Conservation (phyloP, 2,329 filamentous ascomycete species). For the Chaetomium sp. region DNA sequence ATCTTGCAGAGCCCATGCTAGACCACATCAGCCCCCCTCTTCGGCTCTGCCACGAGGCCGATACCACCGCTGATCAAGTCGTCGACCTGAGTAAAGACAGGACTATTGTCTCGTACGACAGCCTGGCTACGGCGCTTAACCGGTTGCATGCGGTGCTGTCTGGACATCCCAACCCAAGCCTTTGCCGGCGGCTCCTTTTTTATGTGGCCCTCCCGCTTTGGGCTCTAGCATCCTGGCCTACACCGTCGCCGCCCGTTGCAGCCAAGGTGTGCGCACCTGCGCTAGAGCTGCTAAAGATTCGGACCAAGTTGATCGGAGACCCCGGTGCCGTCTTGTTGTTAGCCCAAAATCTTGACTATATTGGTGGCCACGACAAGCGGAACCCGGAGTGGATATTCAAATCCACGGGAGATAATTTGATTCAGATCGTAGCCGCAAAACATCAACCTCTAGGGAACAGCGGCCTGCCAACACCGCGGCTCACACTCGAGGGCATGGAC, state of each 20-base stretch:
- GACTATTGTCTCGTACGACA: conserved; percentile 50
- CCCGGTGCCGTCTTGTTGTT: conserved; percentile 52
- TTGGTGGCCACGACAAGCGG: conserved; percentile 46
- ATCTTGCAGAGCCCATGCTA: conserved; percentile 34
- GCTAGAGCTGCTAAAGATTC: conserved; percentile 55
- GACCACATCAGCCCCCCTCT: conserved; percentile 31
- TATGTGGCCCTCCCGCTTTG: conserved; percentile 65
- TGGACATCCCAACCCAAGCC: conserved; percentile 67
- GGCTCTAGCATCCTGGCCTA: conserved; percentile 59
- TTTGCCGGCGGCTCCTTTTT: conserved; percentile 62
- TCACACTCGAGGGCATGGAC: conserved; percentile 48
- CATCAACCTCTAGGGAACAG: conserved; percentile 5
- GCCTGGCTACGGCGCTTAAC: conserved; percentile 54
- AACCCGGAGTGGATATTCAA: conserved; percentile 57
- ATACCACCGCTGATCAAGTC: conserved; percentile 40
- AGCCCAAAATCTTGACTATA: conserved; percentile 57
- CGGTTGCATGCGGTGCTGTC: conserved; percentile 59
- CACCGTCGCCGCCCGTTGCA: conserved; percentile 37
- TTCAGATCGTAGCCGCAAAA: conserved; percentile 53
- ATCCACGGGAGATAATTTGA: conserved; percentile 46
- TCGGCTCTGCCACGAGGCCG: conserved; percentile 28
- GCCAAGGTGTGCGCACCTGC: conserved; percentile 49
- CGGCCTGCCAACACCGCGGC: not conserved
- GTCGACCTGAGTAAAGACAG: conserved; percentile 49
- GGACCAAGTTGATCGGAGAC: conserved; percentile 59